Conservation (phyloP, 805 yeast species). For the Vanderwaltozyma yarrowii region DNA sequence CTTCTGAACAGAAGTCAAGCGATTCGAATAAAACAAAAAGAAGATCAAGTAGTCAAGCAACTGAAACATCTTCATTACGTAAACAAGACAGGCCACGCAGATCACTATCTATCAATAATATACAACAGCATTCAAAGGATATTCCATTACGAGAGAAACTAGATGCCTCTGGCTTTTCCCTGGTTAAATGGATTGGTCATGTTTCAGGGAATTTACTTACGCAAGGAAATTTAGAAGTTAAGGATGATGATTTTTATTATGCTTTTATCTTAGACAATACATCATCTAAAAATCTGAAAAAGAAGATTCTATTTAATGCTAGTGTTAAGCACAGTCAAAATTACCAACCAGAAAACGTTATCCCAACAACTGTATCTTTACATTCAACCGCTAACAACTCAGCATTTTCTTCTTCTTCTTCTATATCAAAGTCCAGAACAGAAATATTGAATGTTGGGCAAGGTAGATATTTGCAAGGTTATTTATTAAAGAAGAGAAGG, state of each 20-base stretch:
- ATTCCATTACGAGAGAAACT: conserved; percentile 49
- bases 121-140: conserved; percentile 31
- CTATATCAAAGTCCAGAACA: conserved; percentile 8
- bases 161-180: conserved; percentile 39
- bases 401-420: conserved; percentile 10
- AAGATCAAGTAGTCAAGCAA: not conserved
- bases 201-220: conserved; percentile 51
- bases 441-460: conserved; percentile 25
- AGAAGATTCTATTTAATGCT: conserved; percentile 63
- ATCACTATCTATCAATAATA: conserved; percentile 28
- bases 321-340: conserved; percentile 24
- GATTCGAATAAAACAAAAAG: not conserved
- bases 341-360: not conserved
- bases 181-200: conserved; percentile 45
- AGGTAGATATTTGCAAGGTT: conserved; percentile 70
- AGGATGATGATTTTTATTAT: conserved; percentile 51
- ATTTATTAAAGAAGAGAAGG: conserved; percentile 67
- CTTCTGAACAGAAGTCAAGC: too few species aligned
- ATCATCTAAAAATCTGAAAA: conserved; percentile 74
- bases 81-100: conserved; percentile 13
- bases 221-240: conserved; percentile 51
- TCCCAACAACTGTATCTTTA: not conserved
- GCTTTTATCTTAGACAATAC: conserved; percentile 92
- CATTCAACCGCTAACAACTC: conserved; percentile 1
- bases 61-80: not conserved